Evolutionary conservation across 2,329 filamentous ascomycete genomes (phyloP).

Genomic region (Neoascochyta sp.): DNA sequence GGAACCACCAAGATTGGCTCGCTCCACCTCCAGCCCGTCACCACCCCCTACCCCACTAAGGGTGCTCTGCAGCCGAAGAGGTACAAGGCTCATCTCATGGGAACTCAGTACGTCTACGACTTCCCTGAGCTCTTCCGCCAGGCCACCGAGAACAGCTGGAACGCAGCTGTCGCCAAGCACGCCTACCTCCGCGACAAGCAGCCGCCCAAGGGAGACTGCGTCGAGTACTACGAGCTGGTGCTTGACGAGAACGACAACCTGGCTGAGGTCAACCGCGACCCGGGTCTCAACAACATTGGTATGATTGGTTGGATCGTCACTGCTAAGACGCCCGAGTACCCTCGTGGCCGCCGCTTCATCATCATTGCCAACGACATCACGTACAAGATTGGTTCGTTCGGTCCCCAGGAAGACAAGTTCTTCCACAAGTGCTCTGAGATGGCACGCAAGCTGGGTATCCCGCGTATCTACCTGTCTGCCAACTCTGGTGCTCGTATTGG

Average conservation of each 20-base stretch:
- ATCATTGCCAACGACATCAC: slow-evolving; percentile 99
- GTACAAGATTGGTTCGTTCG: slow-evolving; percentile 97
- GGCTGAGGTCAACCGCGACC: slow-evolving; percentile 88
- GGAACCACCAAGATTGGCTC: slow-evolving; percentile 91
- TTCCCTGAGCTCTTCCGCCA: slow-evolving; percentile 99
- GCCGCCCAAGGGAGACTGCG: slow-evolving; percentile 82
- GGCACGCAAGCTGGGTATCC: slow-evolving; percentile 88
- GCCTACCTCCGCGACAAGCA: slow-evolving; percentile 73
- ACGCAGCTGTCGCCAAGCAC: slow-evolving; percentile 68
- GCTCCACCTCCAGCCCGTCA: slow-evolving; percentile 89
- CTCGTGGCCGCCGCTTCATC: slow-evolving; percentile 84
- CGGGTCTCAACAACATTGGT: slow-evolving; percentile 90
- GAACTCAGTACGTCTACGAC: slow-evolving; percentile 98
- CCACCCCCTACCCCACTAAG: slow-evolving; percentile 93
- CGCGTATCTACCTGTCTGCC: slow-evolving; percentile 94
- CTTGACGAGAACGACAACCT: slow-evolving; percentile 91
- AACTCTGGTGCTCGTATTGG: slow-evolving; percentile 98
- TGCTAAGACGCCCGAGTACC: slow-evolving; percentile 92
- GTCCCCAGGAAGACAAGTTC: slow-evolving; percentile 93
- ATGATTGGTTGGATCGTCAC: slow-evolving; percentile 99
- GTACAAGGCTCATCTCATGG: slow-evolving; percentile 99
- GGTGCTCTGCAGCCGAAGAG: slow-evolving; percentile 98
- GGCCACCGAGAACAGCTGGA: slow-evolving; percentile 94
- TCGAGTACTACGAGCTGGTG: slow-evolving; percentile 90
- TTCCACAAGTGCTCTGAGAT: slow-evolving; percentile 99